These are phyloP conservation scores for Sclerotiophoma versabilis DNA, from an alignment of 2,329 filamentous ascomycete species.

Conservation along the genomic window DNA sequence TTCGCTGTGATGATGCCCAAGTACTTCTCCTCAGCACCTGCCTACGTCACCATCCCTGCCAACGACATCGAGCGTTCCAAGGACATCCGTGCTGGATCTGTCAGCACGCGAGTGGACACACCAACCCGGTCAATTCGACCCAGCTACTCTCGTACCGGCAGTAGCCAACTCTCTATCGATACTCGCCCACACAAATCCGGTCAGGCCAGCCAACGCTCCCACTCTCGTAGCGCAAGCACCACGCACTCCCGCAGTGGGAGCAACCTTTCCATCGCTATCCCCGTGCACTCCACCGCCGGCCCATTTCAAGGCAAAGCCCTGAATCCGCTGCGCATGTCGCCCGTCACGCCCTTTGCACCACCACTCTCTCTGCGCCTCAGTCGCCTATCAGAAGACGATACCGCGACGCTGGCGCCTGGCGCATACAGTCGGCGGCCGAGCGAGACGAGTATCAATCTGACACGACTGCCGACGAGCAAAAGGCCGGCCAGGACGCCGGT, in stretches of 20 bases:
- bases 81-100: constrained; percentile 17
- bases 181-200: constrained; percentile 2
- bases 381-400: constrained; percentile 7
- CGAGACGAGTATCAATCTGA: constrained; percentile 8
- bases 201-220: constrained; percentile 7
- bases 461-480: constrained; percentile 1
- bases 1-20: constrained; percentile 50
- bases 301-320: constrained; percentile 19
- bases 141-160: constrained; percentile 16
- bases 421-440: constrained; percentile 18
- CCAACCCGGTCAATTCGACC: constrained; percentile 1
- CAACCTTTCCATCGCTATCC: constrained; percentile 1
- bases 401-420: constrained; percentile 11
- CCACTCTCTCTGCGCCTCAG: constrained; percentile 20
- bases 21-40: constrained; percentile 35
- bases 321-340: constrained; percentile 31
- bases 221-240: constrained; percentile 16
- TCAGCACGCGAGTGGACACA: constrained; percentile 20
- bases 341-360: constrained; percentile 22
- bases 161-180: constrained; percentile 15
- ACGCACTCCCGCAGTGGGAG: neutral
- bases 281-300: neutral
- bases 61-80: constrained; percentile 34
- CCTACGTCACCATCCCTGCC: constrained; percentile 20
- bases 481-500: constrained; percentile 10